phyloP scores from a whole-genome alignment of 495 filamentous ascomycete species.

The Podospora didyma region DNA sequence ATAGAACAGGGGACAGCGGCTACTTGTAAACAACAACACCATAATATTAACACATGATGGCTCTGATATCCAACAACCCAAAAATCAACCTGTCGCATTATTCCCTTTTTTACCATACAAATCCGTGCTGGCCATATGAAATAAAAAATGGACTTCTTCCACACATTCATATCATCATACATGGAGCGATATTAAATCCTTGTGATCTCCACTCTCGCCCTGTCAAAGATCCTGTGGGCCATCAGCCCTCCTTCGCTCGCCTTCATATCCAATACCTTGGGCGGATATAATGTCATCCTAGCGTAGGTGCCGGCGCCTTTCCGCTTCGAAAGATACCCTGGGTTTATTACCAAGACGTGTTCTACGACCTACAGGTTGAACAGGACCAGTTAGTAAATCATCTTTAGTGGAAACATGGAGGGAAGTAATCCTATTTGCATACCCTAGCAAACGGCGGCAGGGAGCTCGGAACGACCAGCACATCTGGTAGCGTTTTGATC shows the following conservation, averaged over 20 bases:
- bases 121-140: neutral
- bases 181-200: conserved; percentile 53
- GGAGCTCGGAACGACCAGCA: conserved; percentile 78
- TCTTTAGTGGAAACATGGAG: neutral
- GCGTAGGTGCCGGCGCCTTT: conserved; percentile 77
- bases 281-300: conserved; percentile 66
- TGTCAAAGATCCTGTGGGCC: conserved; percentile 71
- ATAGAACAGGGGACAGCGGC: no score
- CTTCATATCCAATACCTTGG: conserved; percentile 55
- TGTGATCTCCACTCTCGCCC: conserved; percentile 79
- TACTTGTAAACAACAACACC: no score
- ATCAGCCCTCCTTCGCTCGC: conserved; percentile 50
- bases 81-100: neutral
- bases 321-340: conserved; percentile 78
- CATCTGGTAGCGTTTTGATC: conserved; percentile 77
- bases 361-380: conserved; percentile 65
- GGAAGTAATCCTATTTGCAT: conserved; percentile 23
- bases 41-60: neutral
- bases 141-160: neutral
- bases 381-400: conserved; percentile 7
- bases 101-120: neutral
- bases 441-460: conserved; percentile 86
- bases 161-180: conserved; percentile 1
- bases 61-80: neutral
- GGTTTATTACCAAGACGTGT: conserved; percentile 81